Base-by-base conservation (phyloP, 2,329 filamentous ascomycete genomes). In the Aphanoascus verrucosus region DNA sequence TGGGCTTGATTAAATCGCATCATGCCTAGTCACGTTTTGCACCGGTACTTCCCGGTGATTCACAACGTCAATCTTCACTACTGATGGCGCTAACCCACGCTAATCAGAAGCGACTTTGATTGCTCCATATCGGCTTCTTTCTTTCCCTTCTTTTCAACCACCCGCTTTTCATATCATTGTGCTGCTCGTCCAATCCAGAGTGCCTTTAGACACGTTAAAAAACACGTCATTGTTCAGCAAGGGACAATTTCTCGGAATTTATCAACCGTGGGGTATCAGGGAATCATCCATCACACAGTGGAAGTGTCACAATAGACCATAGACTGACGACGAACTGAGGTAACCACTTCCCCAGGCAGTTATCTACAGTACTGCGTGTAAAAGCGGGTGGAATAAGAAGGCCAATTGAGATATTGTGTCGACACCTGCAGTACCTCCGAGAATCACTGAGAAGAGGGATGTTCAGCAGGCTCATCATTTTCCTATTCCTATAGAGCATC, bases 1-100 rank as follows among this genome's bases (percentile, higher is more conserved):
- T 37, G n/a, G 9, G 35, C 3, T n/a, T 12, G 34, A 5, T 17
- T 3, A 38, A 11, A 40, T 28, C 12, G 12, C 14, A 23, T 40
- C 17, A 31, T 17, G 23, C 28, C 3, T 15, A 20, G 35, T 40
- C 35, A 49, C 46, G 42, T 19, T 12, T 34, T 23, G 14, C 32
- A 17, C 42, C 28, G n/a, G 12, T 14, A 23, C 1, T 15, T 43
- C 15, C 28, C 15, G 15, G n/a, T 8, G 17, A n/a, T 20, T 50
- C 28, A 34, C 17, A 43, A 43, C 20, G 38, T 2, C 5, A 9
- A 50, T 50, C 42, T 43, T 50, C 48, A 50, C 48, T 43, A 50
- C 37, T 23, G 6, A 15, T 12, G 9, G 35, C 20, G 34, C 40
- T 41, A 15, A 28, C 35, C 9, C 41, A 4, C 6, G n/a, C 20